Evolutionary conservation across 2,329 filamentous ascomycete species (phyloP).

Genomic region (Alternaria tenuissima): DNA sequence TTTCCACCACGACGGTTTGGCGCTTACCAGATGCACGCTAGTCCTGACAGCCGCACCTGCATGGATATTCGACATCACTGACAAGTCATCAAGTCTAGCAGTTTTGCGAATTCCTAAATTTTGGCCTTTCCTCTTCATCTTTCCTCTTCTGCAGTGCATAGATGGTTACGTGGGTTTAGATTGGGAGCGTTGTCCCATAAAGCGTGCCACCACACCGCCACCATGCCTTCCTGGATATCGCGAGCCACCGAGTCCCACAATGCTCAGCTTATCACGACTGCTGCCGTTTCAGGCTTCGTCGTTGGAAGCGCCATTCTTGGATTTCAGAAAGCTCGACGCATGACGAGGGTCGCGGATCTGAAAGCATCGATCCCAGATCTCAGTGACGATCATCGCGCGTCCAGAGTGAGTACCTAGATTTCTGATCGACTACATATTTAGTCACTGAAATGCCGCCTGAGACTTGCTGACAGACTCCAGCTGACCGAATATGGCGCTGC

Average conservation of each 20-base stretch:
- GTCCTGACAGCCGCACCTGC: constrained; percentile 15
- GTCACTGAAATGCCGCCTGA: constrained; percentile 48
- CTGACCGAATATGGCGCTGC: constrained; percentile 69
- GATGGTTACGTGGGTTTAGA: constrained; percentile 14
- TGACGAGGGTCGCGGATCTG: constrained; percentile 64
- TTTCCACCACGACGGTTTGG: constrained; percentile 27
- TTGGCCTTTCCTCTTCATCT: neutral
- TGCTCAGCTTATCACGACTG: constrained; percentile 74
- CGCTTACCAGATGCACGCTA: constrained; percentile 28
- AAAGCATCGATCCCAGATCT: constrained; percentile 69
- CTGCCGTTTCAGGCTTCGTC: constrained; percentile 63
- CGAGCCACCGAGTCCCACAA: constrained; percentile 56
- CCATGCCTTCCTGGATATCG: constrained; percentile 58
- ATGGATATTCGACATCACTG: constrained; percentile 11
- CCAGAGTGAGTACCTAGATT: constrained; percentile 54
- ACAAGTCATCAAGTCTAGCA: constrained; percentile 13
- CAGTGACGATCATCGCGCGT: constrained; percentile 59
- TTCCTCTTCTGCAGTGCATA: constrained; percentile 1
- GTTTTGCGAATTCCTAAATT: neutral
- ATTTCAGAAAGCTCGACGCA: constrained; percentile 63
- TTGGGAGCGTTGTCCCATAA: constrained; percentile 2
- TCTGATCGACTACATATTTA: neutral
- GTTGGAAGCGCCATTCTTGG: constrained; percentile 64
- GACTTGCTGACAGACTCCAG: constrained; percentile 48
- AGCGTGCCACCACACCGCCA: constrained; percentile 9